Conservation (phyloP, 1,284 basidiomycete genomes). For the Ustilago esculenta region DNA sequence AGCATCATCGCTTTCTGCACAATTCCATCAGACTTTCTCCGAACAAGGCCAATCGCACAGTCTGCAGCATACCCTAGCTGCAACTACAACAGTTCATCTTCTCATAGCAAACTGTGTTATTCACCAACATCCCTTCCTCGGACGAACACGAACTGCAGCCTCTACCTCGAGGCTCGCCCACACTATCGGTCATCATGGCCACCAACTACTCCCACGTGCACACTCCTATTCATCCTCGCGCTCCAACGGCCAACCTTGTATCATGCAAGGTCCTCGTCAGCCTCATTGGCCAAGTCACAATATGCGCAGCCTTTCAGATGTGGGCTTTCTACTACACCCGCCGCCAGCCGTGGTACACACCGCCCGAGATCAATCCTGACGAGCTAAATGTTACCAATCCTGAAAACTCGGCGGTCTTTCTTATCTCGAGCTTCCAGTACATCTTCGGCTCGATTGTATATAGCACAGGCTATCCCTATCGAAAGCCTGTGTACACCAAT, state of each 20-base stretch:
- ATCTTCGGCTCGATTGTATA: constrained; percentile 95
- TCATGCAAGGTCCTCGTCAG: constrained; percentile 94
- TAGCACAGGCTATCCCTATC: constrained; percentile 95
- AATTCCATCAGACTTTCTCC: too few relatives aligned
- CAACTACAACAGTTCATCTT: too few relatives aligned
- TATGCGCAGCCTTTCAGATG: constrained; percentile 84
- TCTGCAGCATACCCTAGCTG: too few relatives aligned
- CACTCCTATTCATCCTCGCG: constrained; percentile 77
- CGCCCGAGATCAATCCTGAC: constrained; percentile 75
- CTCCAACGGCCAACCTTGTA: constrained; percentile 94
- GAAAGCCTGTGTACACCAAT: constrained; percentile 94
- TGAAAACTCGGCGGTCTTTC: constrained; percentile 91
- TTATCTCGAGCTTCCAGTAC: constrained; percentile 98
- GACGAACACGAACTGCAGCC: constrained; percentile 25
- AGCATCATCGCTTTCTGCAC: too few relatives aligned
- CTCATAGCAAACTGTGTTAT: too few relatives aligned
- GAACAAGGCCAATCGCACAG: too few relatives aligned
- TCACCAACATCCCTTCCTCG: constrained; percentile 15
- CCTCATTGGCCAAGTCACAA: constrained; percentile 89
- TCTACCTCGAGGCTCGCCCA: constrained; percentile 17
- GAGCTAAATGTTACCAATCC: constrained; percentile 89
- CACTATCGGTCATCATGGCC: constrained; percentile 12
- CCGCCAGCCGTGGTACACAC: constrained; percentile 80
- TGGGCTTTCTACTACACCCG: constrained; percentile 91
- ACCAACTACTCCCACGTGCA: constrained; percentile 59